Conservation (phyloP, 331 rosid species). For the Dryas integrifolia region DNA sequence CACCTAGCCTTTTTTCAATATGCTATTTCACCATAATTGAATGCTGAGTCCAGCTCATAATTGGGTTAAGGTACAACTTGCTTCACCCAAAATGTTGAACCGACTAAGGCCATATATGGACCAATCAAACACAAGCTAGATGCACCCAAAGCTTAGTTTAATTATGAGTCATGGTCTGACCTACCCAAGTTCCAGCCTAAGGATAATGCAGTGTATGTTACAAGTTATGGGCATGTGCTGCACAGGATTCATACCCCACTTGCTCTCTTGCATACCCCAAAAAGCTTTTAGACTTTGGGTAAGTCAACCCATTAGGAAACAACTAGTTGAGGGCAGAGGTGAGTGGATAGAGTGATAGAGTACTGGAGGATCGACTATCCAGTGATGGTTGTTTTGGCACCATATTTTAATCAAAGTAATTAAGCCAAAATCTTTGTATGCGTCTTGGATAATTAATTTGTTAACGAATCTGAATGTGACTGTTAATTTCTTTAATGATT, state of each 20-base stretch:
- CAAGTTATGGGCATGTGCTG: conserved; percentile 3
- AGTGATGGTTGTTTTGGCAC: neutral
- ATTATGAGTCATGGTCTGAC: neutral
- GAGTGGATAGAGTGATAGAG: neutral
- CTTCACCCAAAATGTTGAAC: neutral
- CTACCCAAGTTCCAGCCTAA: neutral
- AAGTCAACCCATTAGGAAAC: conserved; percentile 2
- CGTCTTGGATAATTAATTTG: neutral
- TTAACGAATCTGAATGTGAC: no score
- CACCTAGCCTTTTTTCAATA: neutral
- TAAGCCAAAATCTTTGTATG: neutral
- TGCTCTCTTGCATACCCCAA: neutral
- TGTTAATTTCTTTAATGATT: no score
- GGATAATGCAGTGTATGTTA: neutral
- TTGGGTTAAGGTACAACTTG: neutral
- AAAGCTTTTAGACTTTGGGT: neutral
- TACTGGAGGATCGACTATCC: neutral
- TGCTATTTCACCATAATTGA: neutral
- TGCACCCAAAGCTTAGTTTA: neutral
- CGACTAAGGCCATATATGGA: neutral
- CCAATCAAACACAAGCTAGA: neutral
- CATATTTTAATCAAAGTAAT: neutral
- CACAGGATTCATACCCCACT: conserved; percentile 10
- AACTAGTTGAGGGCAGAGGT: neutral
- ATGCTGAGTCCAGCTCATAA: neutral